Evolutionary conservation across 2,329 filamentous ascomycete genomes (phyloP), one percentile per base, ranked within the genome.

Genomic region (Geosmithia morbida): DNA sequence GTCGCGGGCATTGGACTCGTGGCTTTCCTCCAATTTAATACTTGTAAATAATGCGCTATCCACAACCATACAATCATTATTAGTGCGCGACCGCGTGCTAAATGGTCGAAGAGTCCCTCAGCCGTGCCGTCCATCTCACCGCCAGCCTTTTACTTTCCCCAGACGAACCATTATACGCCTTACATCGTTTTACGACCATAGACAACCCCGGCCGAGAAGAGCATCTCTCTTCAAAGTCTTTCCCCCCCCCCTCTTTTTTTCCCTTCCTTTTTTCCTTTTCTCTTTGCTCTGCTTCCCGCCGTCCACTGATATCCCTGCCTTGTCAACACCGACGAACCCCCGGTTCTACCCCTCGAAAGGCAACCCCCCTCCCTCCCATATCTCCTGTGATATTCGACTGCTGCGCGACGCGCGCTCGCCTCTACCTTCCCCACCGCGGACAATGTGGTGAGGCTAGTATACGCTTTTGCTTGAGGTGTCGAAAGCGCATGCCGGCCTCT

Each of bases 1-100:
- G 46, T 47, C 46, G 43, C 16, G 37, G 30, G 44, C 40, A 43
- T 37, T 37, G 33, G 33, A 37, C 33, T 37, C 33, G 33, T 42
- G 45, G 41, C 37, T 20, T 18, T 44, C 46, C 46, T 47, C 46
- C 46, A 47, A 47, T 47, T n/a, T n/a, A n/a, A n/a, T 41, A 47
- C 22, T 43, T 18, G 17, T 19, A 11, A 26, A 43, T 43, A 39
- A 16, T 37, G 13, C 10, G 13, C 33, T 37, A 37, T 22, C 37
- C 39, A 43, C 16, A 42, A 42, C 46, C 46, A 19, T 46, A 30
- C 18, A 46, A 46, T n/a, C n/a, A n/a, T n/a, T n/a, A n/a, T 16
- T 33, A 19, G n/a, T 18, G 30, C 30, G 30, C 44, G 44, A 40
- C 44, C 44, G 44, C 44, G 44, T 46, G 22, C 22, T 8, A n/a